Percentiles rank a stretch among this genome's conserved stretches.
Conservation (phyloP, 345 rosid species). For the Bruguiera gymnorhiza region DNA sequence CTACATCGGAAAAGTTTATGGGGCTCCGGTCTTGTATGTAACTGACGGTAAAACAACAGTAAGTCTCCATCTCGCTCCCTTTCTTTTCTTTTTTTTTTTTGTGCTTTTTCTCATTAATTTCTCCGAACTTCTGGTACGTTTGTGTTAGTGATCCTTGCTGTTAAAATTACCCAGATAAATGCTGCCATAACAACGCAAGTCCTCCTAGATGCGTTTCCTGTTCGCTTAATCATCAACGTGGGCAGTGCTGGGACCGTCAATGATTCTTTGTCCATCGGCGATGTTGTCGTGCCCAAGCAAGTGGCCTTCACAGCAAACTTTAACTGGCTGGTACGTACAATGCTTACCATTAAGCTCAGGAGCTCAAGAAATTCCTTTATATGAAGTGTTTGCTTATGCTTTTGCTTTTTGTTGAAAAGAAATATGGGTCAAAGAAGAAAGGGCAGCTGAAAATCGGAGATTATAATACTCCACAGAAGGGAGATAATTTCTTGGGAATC, state of each 20-base stretch:
- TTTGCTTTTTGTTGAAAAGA: neutral
- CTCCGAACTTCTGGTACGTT: too few species aligned
- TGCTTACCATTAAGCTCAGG: too few species aligned
- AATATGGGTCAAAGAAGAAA: neutral
- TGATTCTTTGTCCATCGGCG: neutral
- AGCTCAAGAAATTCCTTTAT: too few species aligned
- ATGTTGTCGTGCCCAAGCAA: neutral
- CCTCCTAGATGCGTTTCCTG: neutral
- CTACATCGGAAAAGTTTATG: neutral
- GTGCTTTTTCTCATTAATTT: too few species aligned
- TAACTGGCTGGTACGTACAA: neutral
- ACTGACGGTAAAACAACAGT: neutral
- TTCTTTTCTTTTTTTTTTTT: too few species aligned
- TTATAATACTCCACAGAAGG: slow-evolving; percentile 4
- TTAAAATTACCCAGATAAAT: neutral
- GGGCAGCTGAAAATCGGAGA: slow-evolving; percentile 1
- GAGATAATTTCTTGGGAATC: slow-evolving; percentile 3
- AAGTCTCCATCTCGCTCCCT: neutral
- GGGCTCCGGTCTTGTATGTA: neutral
- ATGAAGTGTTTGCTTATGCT: too few species aligned
- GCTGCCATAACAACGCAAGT: neutral
- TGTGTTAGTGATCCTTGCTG: too few species aligned
- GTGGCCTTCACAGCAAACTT: slow-evolving; percentile 4
- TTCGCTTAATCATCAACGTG: neutral
- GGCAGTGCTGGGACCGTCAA: slow-evolving; percentile 8